A percentile compares a stretch with the other conserved stretches of the same genome.
phyloP scores from a whole-genome alignment of 140 eudicot genomes.

The Senecio squalidus region DNA sequence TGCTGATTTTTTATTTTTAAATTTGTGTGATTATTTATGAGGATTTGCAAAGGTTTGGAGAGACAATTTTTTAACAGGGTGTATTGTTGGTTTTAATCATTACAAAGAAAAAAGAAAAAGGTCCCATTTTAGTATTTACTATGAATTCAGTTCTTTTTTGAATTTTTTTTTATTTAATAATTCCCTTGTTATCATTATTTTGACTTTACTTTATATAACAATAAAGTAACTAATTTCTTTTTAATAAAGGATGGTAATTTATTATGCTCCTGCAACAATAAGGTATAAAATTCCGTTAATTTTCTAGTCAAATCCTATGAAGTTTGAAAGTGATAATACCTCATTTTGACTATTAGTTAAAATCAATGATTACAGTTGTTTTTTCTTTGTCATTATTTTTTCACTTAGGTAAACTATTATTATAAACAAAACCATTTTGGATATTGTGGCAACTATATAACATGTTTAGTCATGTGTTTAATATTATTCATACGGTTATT shows the following conservation, averaged over 20 bases:
- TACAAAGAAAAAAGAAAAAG: slow-evolving; percentile 17
- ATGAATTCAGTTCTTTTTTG: slow-evolving; percentile 11
- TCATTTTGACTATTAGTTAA: slow-evolving; percentile 22
- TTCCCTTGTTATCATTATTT: background rate
- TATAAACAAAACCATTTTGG: too few relatives aligned
- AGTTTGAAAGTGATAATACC: slow-evolving; percentile 19
- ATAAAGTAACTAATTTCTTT: background rate
- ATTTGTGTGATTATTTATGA: slow-evolving; percentile 39
- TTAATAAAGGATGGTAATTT: slow-evolving; percentile 12
- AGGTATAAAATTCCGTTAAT: slow-evolving; percentile 20
- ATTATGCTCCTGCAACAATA: slow-evolving; percentile 5
- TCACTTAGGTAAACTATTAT: background rate
- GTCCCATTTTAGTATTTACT: slow-evolving; percentile 20
- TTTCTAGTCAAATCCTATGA: slow-evolving; percentile 16
- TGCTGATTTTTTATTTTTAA: slow-evolving; percentile 28
- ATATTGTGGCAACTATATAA: background rate
- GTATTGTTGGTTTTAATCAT: slow-evolving; percentile 35
- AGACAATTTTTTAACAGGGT: slow-evolving; percentile 34
- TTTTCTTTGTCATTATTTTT: background rate
- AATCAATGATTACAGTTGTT: slow-evolving; percentile 13
- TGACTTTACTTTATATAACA: slow-evolving; percentile 3
- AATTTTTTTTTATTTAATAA: background rate
- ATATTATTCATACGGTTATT: background rate
- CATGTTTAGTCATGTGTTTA: background rate
- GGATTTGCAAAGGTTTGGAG: slow-evolving; percentile 26